phyloP scores from a whole-genome alignment of 2,329 filamentous ascomycete genomes.

The Pseudocercospora musae region DNA sequence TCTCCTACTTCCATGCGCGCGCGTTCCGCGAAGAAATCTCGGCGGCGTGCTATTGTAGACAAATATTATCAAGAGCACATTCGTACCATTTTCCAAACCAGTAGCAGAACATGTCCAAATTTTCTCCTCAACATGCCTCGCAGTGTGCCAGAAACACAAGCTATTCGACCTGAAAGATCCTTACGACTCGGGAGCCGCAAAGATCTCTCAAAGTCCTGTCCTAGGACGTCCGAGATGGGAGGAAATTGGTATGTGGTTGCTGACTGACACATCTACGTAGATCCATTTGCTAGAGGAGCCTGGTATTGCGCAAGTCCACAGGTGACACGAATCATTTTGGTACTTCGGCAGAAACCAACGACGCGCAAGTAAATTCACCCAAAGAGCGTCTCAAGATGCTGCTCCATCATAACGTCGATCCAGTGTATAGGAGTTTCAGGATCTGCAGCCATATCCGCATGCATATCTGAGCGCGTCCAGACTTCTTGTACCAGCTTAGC shows the following conservation, averaged over 20 bases:
- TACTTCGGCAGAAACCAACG: neutral
- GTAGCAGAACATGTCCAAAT: neutral
- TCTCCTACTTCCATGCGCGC: too few relatives aligned
- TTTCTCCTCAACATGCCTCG: conserved; percentile 1
- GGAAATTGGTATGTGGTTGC: conserved; percentile 49
- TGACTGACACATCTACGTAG: conserved; percentile 28
- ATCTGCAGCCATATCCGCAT: neutral
- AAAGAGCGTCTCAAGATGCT: conserved; percentile 12
- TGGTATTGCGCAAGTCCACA: conserved; percentile 26
- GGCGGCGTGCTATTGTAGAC: neutral
- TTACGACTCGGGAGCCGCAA: too few relatives aligned
- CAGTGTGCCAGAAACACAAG: too few relatives aligned
- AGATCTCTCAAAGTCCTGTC: conserved; percentile 43
- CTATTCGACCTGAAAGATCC: neutral
- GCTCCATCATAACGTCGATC: conserved; percentile 21
- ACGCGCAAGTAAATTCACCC: conserved; percentile 6
- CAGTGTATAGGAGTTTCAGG: conserved; percentile 9
- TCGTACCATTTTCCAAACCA: too few relatives aligned
- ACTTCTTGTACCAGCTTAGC: conserved; percentile 16
- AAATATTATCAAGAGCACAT: neutral
- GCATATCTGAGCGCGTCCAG: conserved; percentile 14
- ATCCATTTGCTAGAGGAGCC: conserved; percentile 31
- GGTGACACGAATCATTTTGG: neutral
- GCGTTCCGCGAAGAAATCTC: neutral
- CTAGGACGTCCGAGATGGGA: conserved; percentile 51